phyloP scores from a whole-genome alignment of 176 grass and related monocot species.

The Oryza nivara region DNA sequence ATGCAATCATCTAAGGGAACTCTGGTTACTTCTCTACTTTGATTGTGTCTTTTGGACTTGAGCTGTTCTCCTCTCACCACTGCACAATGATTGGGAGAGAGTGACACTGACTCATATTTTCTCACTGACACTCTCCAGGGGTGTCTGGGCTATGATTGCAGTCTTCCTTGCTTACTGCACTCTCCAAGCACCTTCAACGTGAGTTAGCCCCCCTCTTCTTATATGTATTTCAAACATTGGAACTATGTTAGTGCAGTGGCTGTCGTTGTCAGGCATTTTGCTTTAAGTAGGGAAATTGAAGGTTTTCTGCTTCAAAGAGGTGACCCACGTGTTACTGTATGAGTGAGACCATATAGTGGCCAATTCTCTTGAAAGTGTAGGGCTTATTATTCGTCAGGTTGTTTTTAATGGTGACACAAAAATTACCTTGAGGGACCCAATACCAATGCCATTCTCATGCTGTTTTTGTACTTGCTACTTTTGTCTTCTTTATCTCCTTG shows the following conservation, averaged over 20 bases:
- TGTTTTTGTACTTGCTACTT: slow-evolving; percentile 23
- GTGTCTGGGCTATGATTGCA: slow-evolving; percentile 95
- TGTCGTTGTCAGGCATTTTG: slow-evolving; percentile 4
- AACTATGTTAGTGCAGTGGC: not conserved
- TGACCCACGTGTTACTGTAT: not conserved
- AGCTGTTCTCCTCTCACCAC: slow-evolving; percentile 16
- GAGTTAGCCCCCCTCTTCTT: slow-evolving; percentile 29
- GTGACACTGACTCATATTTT: slow-evolving; percentile 44
- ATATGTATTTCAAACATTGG: slow-evolving; percentile 9
- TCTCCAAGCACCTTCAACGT: slow-evolving; percentile 98
- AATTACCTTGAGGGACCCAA: not conserved
- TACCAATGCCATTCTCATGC: not conserved
- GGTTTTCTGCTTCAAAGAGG: not conserved
- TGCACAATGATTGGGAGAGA: slow-evolving; percentile 46
- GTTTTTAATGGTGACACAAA: slow-evolving; percentile 5
- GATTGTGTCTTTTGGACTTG: slow-evolving; percentile 39
- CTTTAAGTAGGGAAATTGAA: not conserved
- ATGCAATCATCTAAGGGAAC: not conserved
- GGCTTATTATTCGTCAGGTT: not conserved
- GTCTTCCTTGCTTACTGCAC: slow-evolving; percentile 96
- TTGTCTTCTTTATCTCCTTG: not conserved
- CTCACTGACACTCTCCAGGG: slow-evolving; percentile 58
- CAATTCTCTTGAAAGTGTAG: not conserved
- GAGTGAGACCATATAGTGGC: not conserved
- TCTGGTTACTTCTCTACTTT: not conserved